A percentile compares a stretch with the other conserved stretches of the same genome.
Conservation (phyloP, 768 basidiomycete species). For the Boletus vinaceobasis region DNA sequence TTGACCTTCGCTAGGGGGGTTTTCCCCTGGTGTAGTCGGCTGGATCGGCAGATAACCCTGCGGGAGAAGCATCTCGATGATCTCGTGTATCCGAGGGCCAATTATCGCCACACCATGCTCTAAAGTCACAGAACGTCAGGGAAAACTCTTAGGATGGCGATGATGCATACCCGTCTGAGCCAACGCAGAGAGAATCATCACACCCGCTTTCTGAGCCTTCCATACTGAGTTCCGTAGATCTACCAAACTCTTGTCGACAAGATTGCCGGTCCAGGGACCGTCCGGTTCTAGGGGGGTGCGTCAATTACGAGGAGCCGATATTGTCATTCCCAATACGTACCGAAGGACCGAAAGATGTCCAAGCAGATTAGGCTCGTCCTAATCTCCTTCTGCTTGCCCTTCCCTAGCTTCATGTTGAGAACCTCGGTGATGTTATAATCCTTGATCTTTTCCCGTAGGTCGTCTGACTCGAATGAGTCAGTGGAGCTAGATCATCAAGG, state of each 20-base stretch:
- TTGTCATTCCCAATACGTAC: slow-evolving; percentile 2
- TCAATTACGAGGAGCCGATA: neutral
- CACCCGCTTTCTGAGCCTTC: slow-evolving; percentile 22
- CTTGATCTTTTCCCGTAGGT: slow-evolving; percentile 13
- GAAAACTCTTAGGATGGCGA: neutral
- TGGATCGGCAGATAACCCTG: slow-evolving; percentile 4
- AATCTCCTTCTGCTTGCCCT: slow-evolving; percentile 11
- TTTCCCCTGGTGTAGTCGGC: no score
- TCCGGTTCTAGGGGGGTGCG: neutral
- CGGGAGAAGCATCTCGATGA: slow-evolving; percentile 19
- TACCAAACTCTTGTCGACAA: slow-evolving; percentile 11
- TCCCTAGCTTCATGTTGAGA: slow-evolving; percentile 13
- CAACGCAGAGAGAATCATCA: slow-evolving; percentile 22
- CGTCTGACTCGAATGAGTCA: slow-evolving; percentile 5
- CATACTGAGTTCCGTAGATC: slow-evolving; percentile 1
- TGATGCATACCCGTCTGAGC: slow-evolving; percentile 15
- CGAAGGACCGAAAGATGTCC: slow-evolving; percentile 20
- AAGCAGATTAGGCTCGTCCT: slow-evolving; percentile 24
- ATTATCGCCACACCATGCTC: slow-evolving; percentile 17
- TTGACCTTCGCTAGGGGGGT: neutral
- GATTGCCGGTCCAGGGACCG: slow-evolving; percentile 10
- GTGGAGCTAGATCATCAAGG: neutral
- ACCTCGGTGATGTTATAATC: slow-evolving; percentile 16
- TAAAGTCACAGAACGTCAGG: neutral
- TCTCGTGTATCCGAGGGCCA: slow-evolving; percentile 1